Evolutionary conservation across 2,329 filamentous ascomycete species (phyloP).

Genomic region (Epichloe amarillans): DNA sequence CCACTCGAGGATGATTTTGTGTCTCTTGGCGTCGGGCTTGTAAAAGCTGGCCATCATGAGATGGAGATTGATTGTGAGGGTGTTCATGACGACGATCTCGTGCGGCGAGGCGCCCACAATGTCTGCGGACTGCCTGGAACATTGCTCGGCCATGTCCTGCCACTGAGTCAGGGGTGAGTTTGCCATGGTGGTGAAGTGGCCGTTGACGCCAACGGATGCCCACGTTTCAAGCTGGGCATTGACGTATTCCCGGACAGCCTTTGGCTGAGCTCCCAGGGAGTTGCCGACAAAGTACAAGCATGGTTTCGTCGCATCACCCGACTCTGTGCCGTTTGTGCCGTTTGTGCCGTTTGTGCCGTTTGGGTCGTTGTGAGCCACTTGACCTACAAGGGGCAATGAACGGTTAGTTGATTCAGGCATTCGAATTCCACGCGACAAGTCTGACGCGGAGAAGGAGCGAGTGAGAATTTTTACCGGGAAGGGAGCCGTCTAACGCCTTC

Average conservation of each 20-base stretch:
- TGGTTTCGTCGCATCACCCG: constrained; percentile 13
- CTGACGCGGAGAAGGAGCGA: not conserved
- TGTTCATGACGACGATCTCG: constrained; percentile 83
- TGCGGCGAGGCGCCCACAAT: constrained; percentile 59
- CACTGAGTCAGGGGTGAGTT: constrained; percentile 58
- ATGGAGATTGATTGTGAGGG: constrained; percentile 70
- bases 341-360: constrained; percentile 11
- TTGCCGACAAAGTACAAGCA: constrained; percentile 79
- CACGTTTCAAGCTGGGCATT: constrained; percentile 67
- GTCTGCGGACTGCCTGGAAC: constrained; percentile 54
- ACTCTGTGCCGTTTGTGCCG: constrained; percentile 12
- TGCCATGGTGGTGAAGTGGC: constrained; percentile 60
- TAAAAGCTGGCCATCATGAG: constrained; percentile 79
- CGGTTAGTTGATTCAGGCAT: too few relatives aligned
- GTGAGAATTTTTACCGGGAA: constrained; percentile 21
- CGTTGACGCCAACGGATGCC: constrained; percentile 72
- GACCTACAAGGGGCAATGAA: not conserved
- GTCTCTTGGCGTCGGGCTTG: constrained; percentile 45
- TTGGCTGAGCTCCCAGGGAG: constrained; percentile 80
- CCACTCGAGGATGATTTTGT: constrained; percentile 80
- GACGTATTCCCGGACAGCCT: constrained; percentile 50
- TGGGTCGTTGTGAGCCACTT: constrained; percentile 6
- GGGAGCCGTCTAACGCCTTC: constrained; percentile 36
- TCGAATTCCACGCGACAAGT: not conserved
- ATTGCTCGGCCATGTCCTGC: constrained; percentile 66